Conservation (phyloP, 768 basidiomycete species). For the Lactifluus hygrophoroides region DNA sequence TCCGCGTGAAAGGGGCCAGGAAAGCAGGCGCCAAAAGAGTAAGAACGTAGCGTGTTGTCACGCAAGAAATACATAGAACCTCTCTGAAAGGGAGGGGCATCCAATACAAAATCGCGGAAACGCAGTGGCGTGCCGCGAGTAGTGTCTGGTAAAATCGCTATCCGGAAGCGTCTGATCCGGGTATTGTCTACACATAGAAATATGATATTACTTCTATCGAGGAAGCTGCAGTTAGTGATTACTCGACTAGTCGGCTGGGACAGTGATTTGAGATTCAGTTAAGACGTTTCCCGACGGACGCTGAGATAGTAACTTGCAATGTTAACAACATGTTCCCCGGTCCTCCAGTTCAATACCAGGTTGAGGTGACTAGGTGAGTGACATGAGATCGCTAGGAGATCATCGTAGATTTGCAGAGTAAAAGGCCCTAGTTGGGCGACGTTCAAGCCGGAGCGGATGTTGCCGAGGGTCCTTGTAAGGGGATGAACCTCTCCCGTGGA, state of each 20-base stretch:
- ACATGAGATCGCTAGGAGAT: background rate
- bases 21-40: too few relatives aligned
- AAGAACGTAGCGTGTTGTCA: too few relatives aligned
- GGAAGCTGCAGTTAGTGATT: background rate
- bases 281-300: background rate
- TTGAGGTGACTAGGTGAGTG: background rate
- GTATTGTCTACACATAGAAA: background rate
- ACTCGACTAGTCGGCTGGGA: background rate
- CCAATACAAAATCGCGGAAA: background rate
- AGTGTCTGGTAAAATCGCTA: background rate
- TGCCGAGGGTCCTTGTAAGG: background rate
- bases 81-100: background rate
- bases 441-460: background rate
- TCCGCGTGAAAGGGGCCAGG: too few relatives aligned
- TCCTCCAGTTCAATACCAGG: conserved; percentile 5
- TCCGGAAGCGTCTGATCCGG: background rate
- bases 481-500: conserved; percentile 7
- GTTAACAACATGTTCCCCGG: background rate
- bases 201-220: background rate
- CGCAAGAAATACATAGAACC: background rate
- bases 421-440: background rate
- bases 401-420: background rate
- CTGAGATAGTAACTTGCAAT: background rate
- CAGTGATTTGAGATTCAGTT: background rate
- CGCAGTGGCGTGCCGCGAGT: background rate